Base-by-base conservation (phyloP, 2,329 filamentous ascomycete genomes). In the Talaromyces sp. region DNA sequence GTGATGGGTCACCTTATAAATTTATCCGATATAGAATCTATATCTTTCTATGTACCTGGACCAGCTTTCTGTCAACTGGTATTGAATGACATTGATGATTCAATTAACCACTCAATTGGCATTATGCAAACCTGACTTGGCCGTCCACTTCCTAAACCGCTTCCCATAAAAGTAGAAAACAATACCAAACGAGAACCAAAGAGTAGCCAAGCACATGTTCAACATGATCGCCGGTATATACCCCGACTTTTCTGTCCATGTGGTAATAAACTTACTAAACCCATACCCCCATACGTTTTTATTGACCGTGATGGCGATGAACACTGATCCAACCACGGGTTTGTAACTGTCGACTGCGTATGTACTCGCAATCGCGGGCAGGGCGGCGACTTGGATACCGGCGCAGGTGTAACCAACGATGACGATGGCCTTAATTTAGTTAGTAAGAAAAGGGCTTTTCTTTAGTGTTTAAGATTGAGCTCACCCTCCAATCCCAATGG, bases 261-360 rank as follows among this genome's bases (percentile, higher is more conserved):
- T 72, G 0, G 81, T 84, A 61, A 84, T 80, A 63, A 83, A 84
- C 59, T 83, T 82, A 55, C 75, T 74, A 65, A 86, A 82, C 0
- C 84, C 84, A 68, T 86, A 87, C 0, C 85, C 84, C 82, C 83
- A 86, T 0, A 86, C 58, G 60, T 87, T 87, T 75, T 87, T 87
- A 67, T 86, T 85, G 52, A 87, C 83, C 55, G 84, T 87, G 64
- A 86, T 82, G 7, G 80, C 76, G 0, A 87, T 84, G 68, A 87
- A 84, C 55, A 87, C 73, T 2, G 78, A 80, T 3, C 84, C 84
- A 0, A 84, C 79, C 1, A 87, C 82, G 0, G 85, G 83, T 71
- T 87, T 88, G 72, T 88, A 88, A 60, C 79, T 82, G 69, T 88
- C 86, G 14, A 88, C 81, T 0, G 84, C 83, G 66, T 87, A 87